Base-by-base conservation (phyloP, 345 rosid species). In the Hevea brasiliensis region DNA sequence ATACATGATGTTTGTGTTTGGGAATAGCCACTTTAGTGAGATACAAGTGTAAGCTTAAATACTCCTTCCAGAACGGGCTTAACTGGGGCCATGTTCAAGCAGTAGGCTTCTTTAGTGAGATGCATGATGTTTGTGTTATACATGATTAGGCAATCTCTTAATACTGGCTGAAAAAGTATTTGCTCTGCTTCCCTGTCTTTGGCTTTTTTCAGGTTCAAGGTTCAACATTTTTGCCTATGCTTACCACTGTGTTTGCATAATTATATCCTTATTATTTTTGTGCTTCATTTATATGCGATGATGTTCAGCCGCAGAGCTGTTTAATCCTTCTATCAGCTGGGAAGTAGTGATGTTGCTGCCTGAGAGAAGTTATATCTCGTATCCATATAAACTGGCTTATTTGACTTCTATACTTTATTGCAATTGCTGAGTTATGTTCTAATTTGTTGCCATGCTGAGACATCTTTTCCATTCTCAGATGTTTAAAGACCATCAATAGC, bases 401-500 rank as follows among this genome's bases (percentile, higher is more conserved):
- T 53, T 68, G 18, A 15, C 6, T 21, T 27, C 21, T 24, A 14
- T 61, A 27, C 12, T 23, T 60, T 27, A 21, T 17, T 13, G 48
- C 40, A 11, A 13, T 66, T 48, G 40, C 10, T 61, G 29, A 29
- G 11, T 14, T 24, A 0, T 44, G 27, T 27, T 54, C 41, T 58
- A 32, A n/a, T 67, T 37, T 50, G 3, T 56, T 70, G 54, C 35
- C 12, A 7, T 37, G 61, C 47, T 26, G 58, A 72, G 61, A 24
- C 54, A 26, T 21, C 29, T 4, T 24, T 47, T 73, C 21, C 29
- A 21, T 63, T 76, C 56, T 24, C 87, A 95, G 99, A 77, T 92
- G 99, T 84, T 82, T 95, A 81, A 91, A 91, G 85, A 87, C 94
- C n/a, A 87, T 91, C 13, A 95, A 95, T 75, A 95, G 98, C 92